These are phyloP conservation scores for Barnettozyma vustinii DNA, from an alignment of 805 yeast genomes.

Conservation along the genomic window DNA sequence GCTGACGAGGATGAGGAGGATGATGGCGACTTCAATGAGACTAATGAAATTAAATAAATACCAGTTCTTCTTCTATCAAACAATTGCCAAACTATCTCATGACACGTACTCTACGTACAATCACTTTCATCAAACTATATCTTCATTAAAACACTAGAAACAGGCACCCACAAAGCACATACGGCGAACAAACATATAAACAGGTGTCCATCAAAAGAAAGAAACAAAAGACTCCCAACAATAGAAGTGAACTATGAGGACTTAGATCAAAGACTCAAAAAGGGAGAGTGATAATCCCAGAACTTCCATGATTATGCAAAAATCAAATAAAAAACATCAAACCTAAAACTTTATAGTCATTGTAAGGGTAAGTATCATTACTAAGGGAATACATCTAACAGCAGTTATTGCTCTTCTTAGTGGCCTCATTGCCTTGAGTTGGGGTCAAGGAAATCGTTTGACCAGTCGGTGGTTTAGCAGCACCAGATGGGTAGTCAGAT, in stretches of 20 bases:
- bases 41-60: conserved; percentile 13
- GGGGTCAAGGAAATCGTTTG: conserved; percentile 92
- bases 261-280: neutral
- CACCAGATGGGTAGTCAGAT: conserved; percentile 56
- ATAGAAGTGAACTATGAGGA: neutral
- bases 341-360: neutral
- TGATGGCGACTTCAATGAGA: conserved; percentile 47
- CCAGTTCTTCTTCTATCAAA: neutral
- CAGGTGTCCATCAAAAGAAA: neutral
- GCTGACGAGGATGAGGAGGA: conserved; percentile 45
- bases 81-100: neutral
- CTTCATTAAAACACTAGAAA: neutral
- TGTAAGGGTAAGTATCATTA: neutral
- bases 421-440: conserved; percentile 78
- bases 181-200: neutral
- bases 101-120: neutral
- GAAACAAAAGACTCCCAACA: neutral
- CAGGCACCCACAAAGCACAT: neutral
- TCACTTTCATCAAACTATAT: neutral
- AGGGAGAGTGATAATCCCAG: neutral
- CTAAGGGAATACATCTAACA: conserved; percentile 39
- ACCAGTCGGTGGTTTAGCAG: conserved; percentile 69
- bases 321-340: neutral
- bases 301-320: conserved; percentile 1
- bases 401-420: conserved; percentile 47